Percentiles rank a stretch among this genome's conserved stretches.
These are phyloP conservation scores for Suillus alpinus DNA, from an alignment of 768 basidiomycete species.

Conservation along the genomic window DNA sequence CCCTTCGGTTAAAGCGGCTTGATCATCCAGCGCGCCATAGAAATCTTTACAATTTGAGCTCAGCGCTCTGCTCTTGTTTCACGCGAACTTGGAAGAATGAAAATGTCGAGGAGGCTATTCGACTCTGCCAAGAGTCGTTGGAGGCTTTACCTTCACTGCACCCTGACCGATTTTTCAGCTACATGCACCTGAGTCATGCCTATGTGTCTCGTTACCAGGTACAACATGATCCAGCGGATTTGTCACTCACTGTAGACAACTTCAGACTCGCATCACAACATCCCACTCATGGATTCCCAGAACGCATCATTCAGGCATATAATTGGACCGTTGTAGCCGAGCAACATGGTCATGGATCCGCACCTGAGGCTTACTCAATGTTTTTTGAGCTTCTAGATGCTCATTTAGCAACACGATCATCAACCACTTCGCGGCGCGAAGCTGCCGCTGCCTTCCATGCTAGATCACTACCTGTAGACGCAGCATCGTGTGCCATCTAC, in stretches of 20 bases:
- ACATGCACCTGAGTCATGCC: neutral
- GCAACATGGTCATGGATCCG: neutral
- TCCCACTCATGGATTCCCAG: neutral
- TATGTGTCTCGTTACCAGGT: neutral
- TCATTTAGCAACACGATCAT: neutral
- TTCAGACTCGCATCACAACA: neutral
- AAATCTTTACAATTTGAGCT: neutral
- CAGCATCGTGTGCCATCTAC: conserved; percentile 14
- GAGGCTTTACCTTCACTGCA: neutral
- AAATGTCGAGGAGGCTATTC: neutral
- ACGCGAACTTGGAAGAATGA: neutral
- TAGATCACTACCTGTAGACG: neutral
- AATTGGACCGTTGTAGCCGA: too few relatives aligned
- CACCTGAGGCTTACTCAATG: neutral
- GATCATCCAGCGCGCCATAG: neutral
- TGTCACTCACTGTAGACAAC: neutral
- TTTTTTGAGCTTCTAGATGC: neutral
- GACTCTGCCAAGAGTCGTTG: neutral
- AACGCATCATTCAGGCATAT: neutral
- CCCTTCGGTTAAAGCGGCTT: neutral
- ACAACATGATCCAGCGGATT: neutral
- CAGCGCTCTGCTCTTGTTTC: neutral
- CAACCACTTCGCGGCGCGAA: neutral
- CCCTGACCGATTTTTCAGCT: neutral
- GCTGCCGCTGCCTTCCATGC: neutral